Conservation (phyloP, 345 rosid species). For the Moricandia arvensis region DNA sequence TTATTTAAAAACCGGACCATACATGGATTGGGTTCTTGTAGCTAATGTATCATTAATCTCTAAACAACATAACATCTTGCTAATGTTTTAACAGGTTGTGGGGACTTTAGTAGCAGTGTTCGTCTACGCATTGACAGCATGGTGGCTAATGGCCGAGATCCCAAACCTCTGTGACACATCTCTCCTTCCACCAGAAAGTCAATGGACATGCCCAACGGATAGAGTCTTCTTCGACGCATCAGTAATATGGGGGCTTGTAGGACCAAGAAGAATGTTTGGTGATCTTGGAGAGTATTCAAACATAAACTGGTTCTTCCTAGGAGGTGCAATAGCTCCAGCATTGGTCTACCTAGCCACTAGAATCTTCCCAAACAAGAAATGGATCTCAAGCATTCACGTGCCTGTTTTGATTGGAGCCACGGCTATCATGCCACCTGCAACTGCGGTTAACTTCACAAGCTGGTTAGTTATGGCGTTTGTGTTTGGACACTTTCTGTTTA, state of each 20-base stretch:
- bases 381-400: conserved; percentile 68
- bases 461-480: conserved; percentile 63
- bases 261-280: conserved; percentile 81
- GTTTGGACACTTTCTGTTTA: conserved; percentile 56
- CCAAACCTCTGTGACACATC: conserved; percentile 65
- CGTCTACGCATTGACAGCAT: conserved; percentile 60
- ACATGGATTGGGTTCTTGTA: too few species aligned
- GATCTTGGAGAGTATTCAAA: conserved; percentile 60
- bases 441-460: conserved; percentile 70
- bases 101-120: conserved; percentile 61
- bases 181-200: conserved; percentile 57
- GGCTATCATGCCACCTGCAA: conserved; percentile 75
- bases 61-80: neutral
- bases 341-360: conserved; percentile 66
- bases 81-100: conserved; percentile 46
- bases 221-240: conserved; percentile 74
- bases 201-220: conserved; percentile 76
- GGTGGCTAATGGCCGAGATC: conserved; percentile 74
- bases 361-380: conserved; percentile 52
- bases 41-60: neutral
- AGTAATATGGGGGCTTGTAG: conserved; percentile 82
- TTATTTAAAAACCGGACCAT: too few species aligned
- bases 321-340: conserved; percentile 64
- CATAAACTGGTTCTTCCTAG: conserved; percentile 74
- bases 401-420: conserved; percentile 74